phyloP scores from a whole-genome alignment of 192 early-diverging fungal species.

The Entomortierella beljakovae region DNA sequence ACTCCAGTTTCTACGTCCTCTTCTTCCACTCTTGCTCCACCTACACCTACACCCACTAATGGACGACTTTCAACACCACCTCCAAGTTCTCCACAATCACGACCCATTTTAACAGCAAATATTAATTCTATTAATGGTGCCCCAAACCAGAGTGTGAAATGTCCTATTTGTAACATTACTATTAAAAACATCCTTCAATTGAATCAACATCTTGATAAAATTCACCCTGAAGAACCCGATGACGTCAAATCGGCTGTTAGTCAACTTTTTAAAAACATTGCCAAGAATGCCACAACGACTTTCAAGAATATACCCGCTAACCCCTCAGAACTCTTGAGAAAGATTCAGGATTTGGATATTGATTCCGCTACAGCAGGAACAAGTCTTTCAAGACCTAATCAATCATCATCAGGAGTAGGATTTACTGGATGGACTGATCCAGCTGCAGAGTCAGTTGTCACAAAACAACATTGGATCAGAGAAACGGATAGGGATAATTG shows the following conservation, averaged over 20 bases:
- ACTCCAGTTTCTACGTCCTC: too few relatives aligned
- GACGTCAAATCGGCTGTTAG: slow-evolving; percentile 62
- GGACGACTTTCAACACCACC: slow-evolving; percentile 21
- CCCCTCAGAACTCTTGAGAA: slow-evolving; percentile 54
- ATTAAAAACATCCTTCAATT: slow-evolving; percentile 49
- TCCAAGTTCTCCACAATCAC: slow-evolving; percentile 33
- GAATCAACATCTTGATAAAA: slow-evolving; percentile 60
- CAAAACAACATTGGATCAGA: slow-evolving; percentile 66
- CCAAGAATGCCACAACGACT: slow-evolving; percentile 46
- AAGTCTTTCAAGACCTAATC: slow-evolving; percentile 28
- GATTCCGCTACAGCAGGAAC: slow-evolving; percentile 38
- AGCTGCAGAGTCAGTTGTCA: slow-evolving; percentile 56
- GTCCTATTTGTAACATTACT: slow-evolving; percentile 55
- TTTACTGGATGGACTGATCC: slow-evolving; percentile 53
- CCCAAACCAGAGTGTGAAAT: slow-evolving; percentile 9
- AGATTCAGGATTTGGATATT: slow-evolving; percentile 59
- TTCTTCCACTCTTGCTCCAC: slow-evolving; percentile 2
- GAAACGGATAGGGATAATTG: slow-evolving; percentile 63
- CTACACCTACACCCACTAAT: background rate
- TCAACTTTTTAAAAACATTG: slow-evolving; percentile 60
- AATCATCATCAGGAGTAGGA: slow-evolving; percentile 47
- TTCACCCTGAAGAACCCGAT: slow-evolving; percentile 61
- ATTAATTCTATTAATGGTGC: background rate
- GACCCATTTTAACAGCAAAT: slow-evolving; percentile 13
- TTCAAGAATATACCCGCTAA: slow-evolving; percentile 56